Conservation (phyloP, 441 rosid genomes). For the Mallotus japonicus region DNA sequence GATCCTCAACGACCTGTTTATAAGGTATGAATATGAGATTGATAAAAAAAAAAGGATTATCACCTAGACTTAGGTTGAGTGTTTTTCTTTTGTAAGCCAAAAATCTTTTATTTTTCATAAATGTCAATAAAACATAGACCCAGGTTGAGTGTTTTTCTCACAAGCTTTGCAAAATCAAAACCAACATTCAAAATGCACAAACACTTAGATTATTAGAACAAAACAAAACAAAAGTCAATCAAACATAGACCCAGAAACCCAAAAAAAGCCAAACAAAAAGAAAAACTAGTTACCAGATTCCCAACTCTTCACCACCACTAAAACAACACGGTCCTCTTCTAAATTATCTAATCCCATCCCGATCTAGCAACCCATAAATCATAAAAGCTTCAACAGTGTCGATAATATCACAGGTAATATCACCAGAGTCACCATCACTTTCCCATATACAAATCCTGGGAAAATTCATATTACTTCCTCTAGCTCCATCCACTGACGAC, state of each 20-base stretch:
- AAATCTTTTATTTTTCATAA: background rate
- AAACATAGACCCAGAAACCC: background rate
- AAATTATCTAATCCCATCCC: conserved; percentile 54
- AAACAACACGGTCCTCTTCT: conserved; percentile 73
- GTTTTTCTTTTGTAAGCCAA: conserved; percentile 12
- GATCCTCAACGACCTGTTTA: conserved; percentile 97
- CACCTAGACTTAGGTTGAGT: conserved; percentile 11
- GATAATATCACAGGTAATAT: conserved; percentile 85
- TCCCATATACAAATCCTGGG: conserved; percentile 25
- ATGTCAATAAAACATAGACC: background rate
- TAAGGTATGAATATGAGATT: conserved; percentile 55
- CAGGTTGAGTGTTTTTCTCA: too few species aligned
- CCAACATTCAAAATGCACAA: background rate
- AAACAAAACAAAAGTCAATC: background rate
- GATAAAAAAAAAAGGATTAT: background rate
- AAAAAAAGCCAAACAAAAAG: background rate
- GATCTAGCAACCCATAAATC: conserved; percentile 45
- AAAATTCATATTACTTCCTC: too few species aligned
- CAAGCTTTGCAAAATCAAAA: background rate
- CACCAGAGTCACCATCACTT: conserved; percentile 92
- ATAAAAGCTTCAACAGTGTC: conserved; percentile 71
- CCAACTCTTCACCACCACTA: conserved; percentile 61
- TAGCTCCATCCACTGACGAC: too few species aligned
- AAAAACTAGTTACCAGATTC: conserved; percentile 57
- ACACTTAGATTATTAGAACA: background rate